Percentiles rank a stretch among this genome's conserved stretches.
These are phyloP conservation scores for Neurospora sp. DNA, from an alignment of 2,329 filamentous ascomycete genomes.

Conservation along the genomic window DNA sequence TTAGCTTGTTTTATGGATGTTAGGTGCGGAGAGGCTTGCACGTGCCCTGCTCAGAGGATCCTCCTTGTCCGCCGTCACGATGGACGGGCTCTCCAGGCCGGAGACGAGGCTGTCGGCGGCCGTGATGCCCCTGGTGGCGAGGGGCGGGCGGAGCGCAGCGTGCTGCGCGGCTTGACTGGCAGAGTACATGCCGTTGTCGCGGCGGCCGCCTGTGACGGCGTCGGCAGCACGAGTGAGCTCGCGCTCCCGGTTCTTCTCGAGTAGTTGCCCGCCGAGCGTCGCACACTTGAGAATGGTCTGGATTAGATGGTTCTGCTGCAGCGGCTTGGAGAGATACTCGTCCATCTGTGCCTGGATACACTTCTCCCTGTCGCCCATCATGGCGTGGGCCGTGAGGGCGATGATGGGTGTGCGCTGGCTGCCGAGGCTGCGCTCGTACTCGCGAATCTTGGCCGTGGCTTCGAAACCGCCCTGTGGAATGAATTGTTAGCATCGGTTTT, in stretches of 20 bases:
- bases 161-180: slow-evolving; percentile 22
- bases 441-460: slow-evolving; percentile 89
- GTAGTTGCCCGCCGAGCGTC: slow-evolving; percentile 73
- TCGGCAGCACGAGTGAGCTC: slow-evolving; percentile 44
- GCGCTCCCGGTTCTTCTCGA: slow-evolving; percentile 64
- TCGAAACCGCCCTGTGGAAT: slow-evolving; percentile 77
- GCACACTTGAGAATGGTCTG: slow-evolving; percentile 97
- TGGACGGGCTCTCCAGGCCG: slow-evolving; percentile 52
- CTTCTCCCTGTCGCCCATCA: slow-evolving; percentile 96
- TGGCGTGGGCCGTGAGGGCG: slow-evolving; percentile 91
- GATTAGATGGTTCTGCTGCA: slow-evolving; percentile 95
- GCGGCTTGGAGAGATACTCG: slow-evolving; percentile 91
- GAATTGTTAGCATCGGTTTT: slow-evolving; percentile 25
- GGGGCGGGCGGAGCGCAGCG: slow-evolving; percentile 39
- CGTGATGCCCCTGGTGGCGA: slow-evolving; percentile 56
- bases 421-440: slow-evolving; percentile 78
- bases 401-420: slow-evolving; percentile 88
- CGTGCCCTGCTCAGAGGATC: slow-evolving; percentile 47
- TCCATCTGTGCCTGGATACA: slow-evolving; percentile 99
- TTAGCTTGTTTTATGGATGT: slow-evolving; percentile 15
- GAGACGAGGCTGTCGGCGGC: slow-evolving; percentile 50
- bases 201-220: slow-evolving; percentile 33
- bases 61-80: slow-evolving; percentile 49
- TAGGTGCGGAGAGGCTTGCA: slow-evolving; percentile 36
- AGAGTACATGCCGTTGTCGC: slow-evolving; percentile 19